These are phyloP conservation scores for Diaporthe vexans DNA, from an alignment of 2,329 filamentous ascomycete genomes.

Conservation along the genomic window DNA sequence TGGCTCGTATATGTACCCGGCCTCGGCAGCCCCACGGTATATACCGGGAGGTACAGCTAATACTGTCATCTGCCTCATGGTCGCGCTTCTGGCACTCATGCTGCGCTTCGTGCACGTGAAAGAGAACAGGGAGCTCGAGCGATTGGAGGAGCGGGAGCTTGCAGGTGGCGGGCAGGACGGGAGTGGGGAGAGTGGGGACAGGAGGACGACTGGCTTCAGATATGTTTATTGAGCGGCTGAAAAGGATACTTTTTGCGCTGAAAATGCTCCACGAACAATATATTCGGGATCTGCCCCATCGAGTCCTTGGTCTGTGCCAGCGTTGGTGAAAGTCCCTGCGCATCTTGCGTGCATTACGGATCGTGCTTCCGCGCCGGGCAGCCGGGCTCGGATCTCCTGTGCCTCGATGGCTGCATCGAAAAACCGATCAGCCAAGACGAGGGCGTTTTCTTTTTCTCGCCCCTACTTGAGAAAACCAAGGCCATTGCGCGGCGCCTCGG, in stretches of 20 bases:
- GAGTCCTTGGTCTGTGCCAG: background rate
- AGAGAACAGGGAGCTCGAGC: slow-evolving; percentile 73
- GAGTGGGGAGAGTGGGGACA: slow-evolving; percentile 45
- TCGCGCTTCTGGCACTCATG: slow-evolving; percentile 65
- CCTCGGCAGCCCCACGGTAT: slow-evolving; percentile 58
- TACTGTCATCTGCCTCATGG: slow-evolving; percentile 73
- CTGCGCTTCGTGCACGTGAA: slow-evolving; percentile 67
- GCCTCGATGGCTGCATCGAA: background rate
- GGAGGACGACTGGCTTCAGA: slow-evolving; percentile 48
- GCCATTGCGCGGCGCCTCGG: slow-evolving; percentile 11
- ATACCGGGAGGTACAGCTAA: slow-evolving; percentile 71
- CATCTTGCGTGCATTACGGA: slow-evolving; percentile 19
- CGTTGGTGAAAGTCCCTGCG: slow-evolving; percentile 17
- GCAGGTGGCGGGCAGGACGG: slow-evolving; percentile 52
- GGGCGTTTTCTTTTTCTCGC: slow-evolving; percentile 3
- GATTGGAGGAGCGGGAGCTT: slow-evolving; percentile 22
- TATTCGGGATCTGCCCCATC: background rate
- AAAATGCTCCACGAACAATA: background rate
- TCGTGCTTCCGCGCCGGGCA: background rate
- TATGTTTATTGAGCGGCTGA: slow-evolving; percentile 47
- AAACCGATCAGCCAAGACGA: slow-evolving; percentile 11
- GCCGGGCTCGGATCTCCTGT: slow-evolving; percentile 14
- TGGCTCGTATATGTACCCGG: slow-evolving; percentile 62
- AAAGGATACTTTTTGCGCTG: background rate
- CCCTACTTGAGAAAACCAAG: slow-evolving; percentile 1